Percentiles rank a stretch among this genome's conserved stretches.
Conservation (phyloP, 2,329 filamentous ascomycete species). For the Decorospora gaudefroyi region DNA sequence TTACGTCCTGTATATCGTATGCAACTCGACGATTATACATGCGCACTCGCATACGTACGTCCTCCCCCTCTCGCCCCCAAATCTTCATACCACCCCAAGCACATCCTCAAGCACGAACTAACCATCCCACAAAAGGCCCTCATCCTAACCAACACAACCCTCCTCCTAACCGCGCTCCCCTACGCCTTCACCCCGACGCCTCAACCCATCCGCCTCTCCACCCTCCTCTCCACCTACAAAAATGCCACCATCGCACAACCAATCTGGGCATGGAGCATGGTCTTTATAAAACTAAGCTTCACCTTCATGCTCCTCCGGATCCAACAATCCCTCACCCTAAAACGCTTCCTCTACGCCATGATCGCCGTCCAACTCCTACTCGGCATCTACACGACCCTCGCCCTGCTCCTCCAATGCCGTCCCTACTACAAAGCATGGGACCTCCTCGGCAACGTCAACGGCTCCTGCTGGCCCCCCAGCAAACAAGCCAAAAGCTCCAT, state of each 20-base stretch:
- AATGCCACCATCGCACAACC: slow-evolving; percentile 24
- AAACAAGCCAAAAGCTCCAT: slow-evolving; percentile 16
- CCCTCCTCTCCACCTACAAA: slow-evolving; percentile 13
- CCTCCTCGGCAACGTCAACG: slow-evolving; percentile 7
- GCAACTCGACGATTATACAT: slow-evolving; percentile 23
- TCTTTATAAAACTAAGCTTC: slow-evolving; percentile 26
- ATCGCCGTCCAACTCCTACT: slow-evolving; percentile 27
- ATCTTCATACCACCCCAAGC: not conserved
- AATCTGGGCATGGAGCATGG: slow-evolving; percentile 23
- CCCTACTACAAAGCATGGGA: slow-evolving; percentile 28
- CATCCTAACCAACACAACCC: slow-evolving; percentile 17
- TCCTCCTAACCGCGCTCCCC: slow-evolving; percentile 19
- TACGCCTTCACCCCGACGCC: slow-evolving; percentile 15
- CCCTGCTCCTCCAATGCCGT: slow-evolving; percentile 26
- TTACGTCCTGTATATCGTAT: slow-evolving; percentile 19
- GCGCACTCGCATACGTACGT: slow-evolving; percentile 22
- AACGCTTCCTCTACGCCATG: slow-evolving; percentile 27
- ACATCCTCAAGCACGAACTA: no score
- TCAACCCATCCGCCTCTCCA: slow-evolving; percentile 15
- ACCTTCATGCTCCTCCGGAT: slow-evolving; percentile 32
- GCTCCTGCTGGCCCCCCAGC: slow-evolving; percentile 16
- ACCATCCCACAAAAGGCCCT: no score
- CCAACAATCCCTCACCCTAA: slow-evolving; percentile 17
- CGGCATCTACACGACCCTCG: slow-evolving; percentile 21
- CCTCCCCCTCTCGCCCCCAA: not conserved